Conservation (phyloP, 441 rosid genomes). For the Gossypium laxum region DNA sequence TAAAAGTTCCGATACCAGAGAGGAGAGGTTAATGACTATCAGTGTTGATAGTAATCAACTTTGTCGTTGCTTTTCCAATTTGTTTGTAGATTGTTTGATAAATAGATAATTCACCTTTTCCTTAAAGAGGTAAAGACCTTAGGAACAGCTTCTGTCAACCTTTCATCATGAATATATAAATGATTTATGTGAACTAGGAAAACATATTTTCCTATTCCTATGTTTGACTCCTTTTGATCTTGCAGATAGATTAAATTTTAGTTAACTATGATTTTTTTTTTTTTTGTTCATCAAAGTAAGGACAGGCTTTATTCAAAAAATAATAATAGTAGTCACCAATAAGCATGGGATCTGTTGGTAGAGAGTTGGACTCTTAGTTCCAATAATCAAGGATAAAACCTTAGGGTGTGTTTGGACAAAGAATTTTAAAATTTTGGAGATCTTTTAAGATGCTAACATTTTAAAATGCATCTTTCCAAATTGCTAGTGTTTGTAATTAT, state of each 20-base stretch:
- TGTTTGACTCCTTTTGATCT: background rate
- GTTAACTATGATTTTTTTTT: background rate
- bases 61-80: background rate
- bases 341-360: background rate
- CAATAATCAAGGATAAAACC: background rate
- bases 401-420: background rate
- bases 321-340: background rate
- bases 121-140: background rate
- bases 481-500: no score
- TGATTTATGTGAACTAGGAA: background rate
- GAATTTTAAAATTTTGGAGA: no score
- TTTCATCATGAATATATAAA: background rate
- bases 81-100: background rate
- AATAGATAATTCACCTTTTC: background rate
- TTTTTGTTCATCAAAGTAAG: background rate
- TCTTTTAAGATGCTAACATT: no score
- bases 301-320: background rate
- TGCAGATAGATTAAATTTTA: background rate
- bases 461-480: no score
- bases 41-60: background rate
- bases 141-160: background rate
- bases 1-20: background rate
- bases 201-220: background rate
- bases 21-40: background rate
- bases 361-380: background rate